Conservation (phyloP, 176 grass and related monocot species). For the Dactylis glomerata region DNA sequence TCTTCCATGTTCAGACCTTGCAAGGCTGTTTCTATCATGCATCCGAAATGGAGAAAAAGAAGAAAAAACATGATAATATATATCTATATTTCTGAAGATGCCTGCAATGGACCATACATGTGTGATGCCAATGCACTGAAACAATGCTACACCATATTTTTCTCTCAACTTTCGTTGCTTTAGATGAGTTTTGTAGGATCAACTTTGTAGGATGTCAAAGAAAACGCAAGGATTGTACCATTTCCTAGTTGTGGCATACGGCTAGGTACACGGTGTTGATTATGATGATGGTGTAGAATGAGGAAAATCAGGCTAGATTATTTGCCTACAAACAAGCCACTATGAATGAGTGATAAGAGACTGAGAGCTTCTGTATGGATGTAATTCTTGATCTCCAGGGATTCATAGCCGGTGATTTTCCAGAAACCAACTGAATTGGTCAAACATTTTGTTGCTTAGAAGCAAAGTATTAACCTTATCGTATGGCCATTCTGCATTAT, state of each 20-base stretch:
- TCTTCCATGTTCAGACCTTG: too few species aligned
- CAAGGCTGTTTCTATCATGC: too few species aligned
- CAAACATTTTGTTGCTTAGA: neutral
- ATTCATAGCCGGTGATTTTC: slow-evolving; percentile 19
- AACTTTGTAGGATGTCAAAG: neutral
- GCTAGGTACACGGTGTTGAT: neutral
- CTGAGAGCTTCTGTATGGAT: neutral
- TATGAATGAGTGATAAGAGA: slow-evolving; percentile 30
- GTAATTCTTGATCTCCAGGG: too few species aligned
- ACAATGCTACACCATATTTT: neutral
- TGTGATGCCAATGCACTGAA: too few species aligned
- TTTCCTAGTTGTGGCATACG: slow-evolving; percentile 38
- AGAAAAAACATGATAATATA: too few species aligned
- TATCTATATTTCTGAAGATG: too few species aligned
- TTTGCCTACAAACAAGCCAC: slow-evolving; percentile 6
- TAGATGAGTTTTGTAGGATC: neutral
- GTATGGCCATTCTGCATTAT: neutral
- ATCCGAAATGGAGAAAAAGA: too few species aligned
- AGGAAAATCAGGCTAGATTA: slow-evolving; percentile 30
- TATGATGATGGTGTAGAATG: neutral
- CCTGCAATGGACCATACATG: too few species aligned
- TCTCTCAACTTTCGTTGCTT: neutral
- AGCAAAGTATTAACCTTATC: slow-evolving; percentile 9
- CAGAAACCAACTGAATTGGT: neutral
- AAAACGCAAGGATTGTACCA: slow-evolving; percentile 27